A percentile compares a stretch with the other conserved stretches of the same genome.
phyloP scores from a whole-genome alignment of 2,329 filamentous ascomycete genomes.

The Allantophomopsis cytisporea region DNA sequence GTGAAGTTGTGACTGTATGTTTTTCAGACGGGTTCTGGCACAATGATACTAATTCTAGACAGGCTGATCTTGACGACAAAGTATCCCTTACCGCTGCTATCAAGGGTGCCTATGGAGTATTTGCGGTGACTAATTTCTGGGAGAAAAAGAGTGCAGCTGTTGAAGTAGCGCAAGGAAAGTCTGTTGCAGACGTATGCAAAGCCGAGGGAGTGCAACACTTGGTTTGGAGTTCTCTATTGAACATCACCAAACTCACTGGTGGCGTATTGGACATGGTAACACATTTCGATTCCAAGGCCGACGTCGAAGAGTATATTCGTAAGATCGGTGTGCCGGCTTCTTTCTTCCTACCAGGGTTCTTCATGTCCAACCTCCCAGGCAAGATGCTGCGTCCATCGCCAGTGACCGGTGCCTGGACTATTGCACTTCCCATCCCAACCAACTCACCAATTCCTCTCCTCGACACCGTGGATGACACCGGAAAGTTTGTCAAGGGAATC shows the following conservation, averaged over 20 bases:
- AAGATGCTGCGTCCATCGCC: constrained; percentile 6
- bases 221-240: constrained; percentile 29
- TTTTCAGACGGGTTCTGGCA: neutral
- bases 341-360: constrained; percentile 33
- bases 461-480: constrained; percentile 19
- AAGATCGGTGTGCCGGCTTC: constrained; percentile 27
- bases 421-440: constrained; percentile 14
- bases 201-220: constrained; percentile 27
- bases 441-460: constrained; percentile 19
- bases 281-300: constrained; percentile 23
- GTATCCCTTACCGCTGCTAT: constrained; percentile 20
- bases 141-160: constrained; percentile 22
- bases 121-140: constrained; percentile 18
- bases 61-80: constrained; percentile 27
- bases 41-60: neutral
- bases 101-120: constrained; percentile 18
- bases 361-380: constrained; percentile 33
- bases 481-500: constrained; percentile 19
- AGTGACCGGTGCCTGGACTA: constrained; percentile 15
- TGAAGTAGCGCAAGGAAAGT: constrained; percentile 30
- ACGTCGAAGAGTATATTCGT: constrained; percentile 22
- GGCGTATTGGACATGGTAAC: constrained; percentile 11
- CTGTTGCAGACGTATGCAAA: constrained; percentile 31
- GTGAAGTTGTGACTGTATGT: constrained; percentile 26
- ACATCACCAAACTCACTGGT: constrained; percentile 19